phyloP scores from a whole-genome alignment of 2,329 filamentous ascomycete species.

The Epichloe bromicola region DNA sequence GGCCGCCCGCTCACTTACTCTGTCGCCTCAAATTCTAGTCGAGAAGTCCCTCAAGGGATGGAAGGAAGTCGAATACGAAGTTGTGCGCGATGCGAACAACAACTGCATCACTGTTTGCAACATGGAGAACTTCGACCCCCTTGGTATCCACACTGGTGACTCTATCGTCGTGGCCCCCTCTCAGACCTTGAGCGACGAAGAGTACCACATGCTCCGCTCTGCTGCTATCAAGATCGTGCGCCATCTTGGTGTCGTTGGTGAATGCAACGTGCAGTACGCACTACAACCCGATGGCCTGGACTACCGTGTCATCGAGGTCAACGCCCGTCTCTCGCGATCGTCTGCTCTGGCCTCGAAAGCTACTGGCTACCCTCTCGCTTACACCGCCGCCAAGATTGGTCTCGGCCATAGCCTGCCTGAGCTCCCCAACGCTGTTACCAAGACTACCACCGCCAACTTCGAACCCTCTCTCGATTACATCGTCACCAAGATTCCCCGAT shows the following conservation, averaged over 20 bases:
- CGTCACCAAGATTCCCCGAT: constrained; percentile 95
- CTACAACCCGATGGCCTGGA: constrained; percentile 93
- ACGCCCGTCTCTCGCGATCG: constrained; percentile 93
- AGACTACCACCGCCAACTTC: constrained; percentile 97
- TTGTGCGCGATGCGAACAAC: constrained; percentile 90
- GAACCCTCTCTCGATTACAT: constrained; percentile 96
- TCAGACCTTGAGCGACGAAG: constrained; percentile 94
- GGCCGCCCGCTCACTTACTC: constrained; percentile 80
- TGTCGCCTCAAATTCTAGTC: constrained; percentile 91
- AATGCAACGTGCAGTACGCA: constrained; percentile 98
- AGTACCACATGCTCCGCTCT: constrained; percentile 98
- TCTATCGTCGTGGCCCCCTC: constrained; percentile 96
- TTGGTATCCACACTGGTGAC: constrained; percentile 96
- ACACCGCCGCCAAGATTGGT: constrained; percentile 96
- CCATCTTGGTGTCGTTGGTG: constrained; percentile 90
- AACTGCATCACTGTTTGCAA: constrained; percentile 98
- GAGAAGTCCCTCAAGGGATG: constrained; percentile 98
- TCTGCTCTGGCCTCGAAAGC: constrained; percentile 96
- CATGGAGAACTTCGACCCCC: constrained; percentile 76
- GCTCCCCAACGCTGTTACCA: constrained; percentile 93
- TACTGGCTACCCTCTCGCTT: constrained; percentile 92
- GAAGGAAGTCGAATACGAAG: constrained; percentile 99
- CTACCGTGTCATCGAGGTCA: constrained; percentile 98
- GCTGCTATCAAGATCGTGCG: constrained; percentile 97
- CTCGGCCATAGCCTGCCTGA: constrained; percentile 91